phyloP scores from a whole-genome alignment of 2,329 filamentous ascomycete genomes.

The Juglanconis juglandina region DNA sequence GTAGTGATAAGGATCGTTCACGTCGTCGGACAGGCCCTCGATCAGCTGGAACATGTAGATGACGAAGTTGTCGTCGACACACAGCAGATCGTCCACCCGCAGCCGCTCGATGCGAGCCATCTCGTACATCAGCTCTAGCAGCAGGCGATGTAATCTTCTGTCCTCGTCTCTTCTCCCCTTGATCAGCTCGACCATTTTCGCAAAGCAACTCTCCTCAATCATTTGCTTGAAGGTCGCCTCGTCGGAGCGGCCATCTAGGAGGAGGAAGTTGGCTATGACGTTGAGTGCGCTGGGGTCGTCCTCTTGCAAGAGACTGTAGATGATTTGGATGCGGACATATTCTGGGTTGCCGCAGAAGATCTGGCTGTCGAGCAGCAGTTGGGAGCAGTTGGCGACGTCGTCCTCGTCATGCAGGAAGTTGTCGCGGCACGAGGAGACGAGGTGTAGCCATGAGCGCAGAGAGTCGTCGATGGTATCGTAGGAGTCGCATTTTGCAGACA shows the following conservation, averaged over 20 bases:
- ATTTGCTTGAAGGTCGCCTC: conserved; percentile 81
- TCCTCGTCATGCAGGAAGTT: conserved; percentile 73
- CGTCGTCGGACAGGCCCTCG: conserved; percentile 82
- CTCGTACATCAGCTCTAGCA: conserved; percentile 90
- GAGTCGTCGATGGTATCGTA: conserved; percentile 73
- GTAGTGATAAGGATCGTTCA: conserved; percentile 91
- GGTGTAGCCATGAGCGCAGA: conserved; percentile 76
- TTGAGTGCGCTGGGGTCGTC: conserved; percentile 79
- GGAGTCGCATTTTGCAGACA: conserved; percentile 45
- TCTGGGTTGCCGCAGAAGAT: conserved; percentile 73
- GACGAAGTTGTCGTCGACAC: conserved; percentile 77
- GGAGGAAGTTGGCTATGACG: conserved; percentile 75
- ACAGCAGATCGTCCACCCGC: conserved; percentile 70
- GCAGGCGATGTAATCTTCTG: conserved; percentile 69
- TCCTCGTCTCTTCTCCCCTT: conserved; percentile 63
- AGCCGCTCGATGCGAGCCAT: conserved; percentile 91
- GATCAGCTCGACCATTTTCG: conserved; percentile 78
- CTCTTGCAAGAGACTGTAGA: conserved; percentile 87
- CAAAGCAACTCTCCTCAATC: conserved; percentile 81
- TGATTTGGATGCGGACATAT: conserved; percentile 88
- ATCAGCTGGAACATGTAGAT: conserved; percentile 81
- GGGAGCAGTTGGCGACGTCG: conserved; percentile 76
- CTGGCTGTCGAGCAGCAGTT: conserved; percentile 70
- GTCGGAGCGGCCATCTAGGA: conserved; percentile 79
- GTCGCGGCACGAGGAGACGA: conserved; percentile 73